A percentile compares a stretch with the other conserved stretches of the same genome.
phyloP scores from a whole-genome alignment of 2,329 filamentous ascomycete species.

The Cladobotryum protrusum region DNA sequence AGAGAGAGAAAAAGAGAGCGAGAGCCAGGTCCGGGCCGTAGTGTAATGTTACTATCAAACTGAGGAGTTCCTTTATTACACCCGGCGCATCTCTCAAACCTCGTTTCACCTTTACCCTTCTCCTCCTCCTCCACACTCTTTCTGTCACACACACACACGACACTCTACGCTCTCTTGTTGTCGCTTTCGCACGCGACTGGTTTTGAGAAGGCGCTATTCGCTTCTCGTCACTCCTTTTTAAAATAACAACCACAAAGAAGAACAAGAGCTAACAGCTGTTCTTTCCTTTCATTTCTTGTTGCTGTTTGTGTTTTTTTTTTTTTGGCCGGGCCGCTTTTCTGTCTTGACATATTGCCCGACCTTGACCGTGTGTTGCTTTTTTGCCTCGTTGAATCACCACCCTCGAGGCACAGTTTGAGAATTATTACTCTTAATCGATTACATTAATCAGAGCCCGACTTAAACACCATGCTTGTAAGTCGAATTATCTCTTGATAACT shows the following conservation, averaged over 20 bases:
- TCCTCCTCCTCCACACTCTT: background rate
- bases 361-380: too few relatives aligned
- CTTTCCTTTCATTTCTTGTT: background rate
- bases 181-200: background rate
- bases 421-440: constrained; percentile 1
- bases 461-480: constrained; percentile 13
- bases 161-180: background rate
- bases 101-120: background rate
- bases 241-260: background rate
- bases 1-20: too few relatives aligned
- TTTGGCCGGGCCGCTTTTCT: background rate
- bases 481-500: background rate
- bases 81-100: background rate
- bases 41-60: background rate
- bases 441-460: constrained; percentile 3
- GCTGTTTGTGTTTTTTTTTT: too few relatives aligned
- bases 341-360: background rate
- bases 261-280: background rate
- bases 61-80: background rate
- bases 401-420: too few relatives aligned
- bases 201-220: background rate
- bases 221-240: background rate
- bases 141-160: background rate
- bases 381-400: too few relatives aligned
- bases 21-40: too few relatives aligned